Base-by-base conservation (phyloP, 495 filamentous ascomycete species). In the Neurospora sp. region DNA sequence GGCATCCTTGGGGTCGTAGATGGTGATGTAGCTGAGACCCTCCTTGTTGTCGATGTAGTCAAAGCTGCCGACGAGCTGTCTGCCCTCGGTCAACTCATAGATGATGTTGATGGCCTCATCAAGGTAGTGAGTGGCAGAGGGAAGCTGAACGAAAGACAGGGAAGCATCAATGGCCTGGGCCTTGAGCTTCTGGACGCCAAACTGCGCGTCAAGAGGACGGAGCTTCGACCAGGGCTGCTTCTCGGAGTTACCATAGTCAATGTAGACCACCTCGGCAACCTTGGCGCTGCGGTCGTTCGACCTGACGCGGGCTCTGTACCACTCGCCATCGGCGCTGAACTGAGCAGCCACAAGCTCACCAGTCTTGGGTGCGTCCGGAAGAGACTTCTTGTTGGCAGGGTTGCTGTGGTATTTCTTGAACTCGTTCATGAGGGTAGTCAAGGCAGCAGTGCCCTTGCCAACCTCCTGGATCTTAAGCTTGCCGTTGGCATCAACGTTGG, bases 221-320 rank as follows among this genome's bases (percentile, higher is more conserved):
- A 99, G 89, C 65, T 85, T 84, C 10, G 89, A 88, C 93, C 94
- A 98, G 3, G 94, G 90, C 42, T 95, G 83, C 77, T 88, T 88
- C 84, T 98, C 96, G 27, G 89, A 90, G 86, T 99, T 98, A 73
- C 96, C 96, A 81, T 95, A 99, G 83, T 99, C 96, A 74, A 98
- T 89, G 83, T 97, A 99, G 16, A 94, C 81, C 6, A 99, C 90
- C 82, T 98, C 94, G 12, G 94, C 91, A 74, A 91, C 89, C 85
- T 96, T 91, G 75, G 90, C 90, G 42, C 92, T 87, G 73, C 96
- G 94, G 81, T 99, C 96, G 82, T 97, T 97, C 75, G 95, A 91
- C 41, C 94, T 90, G 65, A 99, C 87, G 74, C 90, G 90, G 53
- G 93, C 96, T 68, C 96, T 92, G 85, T 99, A 99, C 94, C 96